phyloP scores from a whole-genome alignment of 768 basidiomycete genomes.

The Termitomyces sp. region DNA sequence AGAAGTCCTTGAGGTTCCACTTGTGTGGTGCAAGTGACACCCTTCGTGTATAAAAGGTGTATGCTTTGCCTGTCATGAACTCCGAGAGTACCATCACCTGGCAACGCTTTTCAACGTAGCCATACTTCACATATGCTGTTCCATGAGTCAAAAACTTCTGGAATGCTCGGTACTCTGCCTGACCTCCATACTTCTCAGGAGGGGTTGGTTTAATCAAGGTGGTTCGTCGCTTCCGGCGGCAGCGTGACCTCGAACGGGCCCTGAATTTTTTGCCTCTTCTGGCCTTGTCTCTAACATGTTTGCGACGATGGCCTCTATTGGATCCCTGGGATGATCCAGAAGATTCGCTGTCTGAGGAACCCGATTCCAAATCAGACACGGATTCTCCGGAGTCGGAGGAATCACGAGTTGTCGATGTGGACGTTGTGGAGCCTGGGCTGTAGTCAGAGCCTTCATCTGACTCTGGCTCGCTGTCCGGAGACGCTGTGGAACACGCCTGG shows the following conservation, averaged over 20 bases:
- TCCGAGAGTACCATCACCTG: background rate
- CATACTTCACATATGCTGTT: background rate
- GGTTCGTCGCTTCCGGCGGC: accelerated
- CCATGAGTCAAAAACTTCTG: too few relatives aligned
- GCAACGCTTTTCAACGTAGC: background rate
- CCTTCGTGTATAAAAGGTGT: background rate
- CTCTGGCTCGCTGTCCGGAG: background rate
- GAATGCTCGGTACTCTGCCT: too few relatives aligned
- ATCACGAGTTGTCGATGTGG: too few relatives aligned
- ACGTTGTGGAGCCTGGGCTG: too few relatives aligned
- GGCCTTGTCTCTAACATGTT: background rate
- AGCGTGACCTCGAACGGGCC: background rate
- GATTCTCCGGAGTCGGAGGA: too few relatives aligned
- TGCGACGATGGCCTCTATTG: too few relatives aligned
- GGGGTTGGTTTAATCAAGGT: too few relatives aligned
- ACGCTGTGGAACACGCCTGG: background rate
- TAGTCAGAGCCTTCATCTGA: background rate
- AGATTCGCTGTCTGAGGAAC: too few relatives aligned
- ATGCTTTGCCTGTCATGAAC: background rate
- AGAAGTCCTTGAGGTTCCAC: background rate
- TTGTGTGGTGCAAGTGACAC: background rate
- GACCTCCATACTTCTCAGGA: too few relatives aligned
- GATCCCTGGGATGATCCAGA: too few relatives aligned
- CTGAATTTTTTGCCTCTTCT: background rate
- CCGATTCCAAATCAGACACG: too few relatives aligned